Evolutionary conservation across 805 yeast genomes (phyloP), one percentile per base, ranked within the genome.

Genomic region (Barnettozyma vustinii): DNA sequence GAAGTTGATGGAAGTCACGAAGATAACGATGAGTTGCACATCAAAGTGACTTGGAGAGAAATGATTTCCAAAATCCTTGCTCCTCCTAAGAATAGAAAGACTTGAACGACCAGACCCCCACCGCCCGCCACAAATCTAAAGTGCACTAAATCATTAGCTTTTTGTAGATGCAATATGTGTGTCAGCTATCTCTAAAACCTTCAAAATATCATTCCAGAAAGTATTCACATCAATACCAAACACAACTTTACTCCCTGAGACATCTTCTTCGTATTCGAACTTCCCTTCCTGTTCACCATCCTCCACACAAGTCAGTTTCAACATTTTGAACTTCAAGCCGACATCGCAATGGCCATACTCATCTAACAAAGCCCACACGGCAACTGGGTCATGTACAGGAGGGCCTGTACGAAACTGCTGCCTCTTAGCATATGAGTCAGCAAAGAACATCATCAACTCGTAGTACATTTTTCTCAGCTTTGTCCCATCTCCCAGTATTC

Each of bases 301-400:
- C 47, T 57, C 62, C 4, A 51, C 46, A 18, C 50, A 58, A 46
- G 27, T 42, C 21, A 45, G 52, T 30, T 48, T 44, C 37, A 52
- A 47, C 12, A 48, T 43, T 12, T 55, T 46, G 37, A 25, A 60
- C 15, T 50, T 40, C 6, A 55, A 30, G 6, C 55, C 59, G 16
- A 60, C 45, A 20, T 59, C 19, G 51, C 55, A 12, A 49, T 50
- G 6, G 0, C 61, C 66, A 32, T 58, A 56, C 42, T 63, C 52
- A 42, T 68, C 64, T 27, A 87, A 63, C 35, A 87, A 58, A 0
- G 80, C 80, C 46, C 76, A 77, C 10, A 85, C 69, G 1, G 95
- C 86, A 45, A 86, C 68, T 1, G 94, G 92, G 63, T 87, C 96
- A 64, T 88, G 96, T 1, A 87, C 73, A 1, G 90, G 88, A 5